phyloP scores from a whole-genome alignment of 257 asterid species.

The Nyctanthes arbortristis region DNA sequence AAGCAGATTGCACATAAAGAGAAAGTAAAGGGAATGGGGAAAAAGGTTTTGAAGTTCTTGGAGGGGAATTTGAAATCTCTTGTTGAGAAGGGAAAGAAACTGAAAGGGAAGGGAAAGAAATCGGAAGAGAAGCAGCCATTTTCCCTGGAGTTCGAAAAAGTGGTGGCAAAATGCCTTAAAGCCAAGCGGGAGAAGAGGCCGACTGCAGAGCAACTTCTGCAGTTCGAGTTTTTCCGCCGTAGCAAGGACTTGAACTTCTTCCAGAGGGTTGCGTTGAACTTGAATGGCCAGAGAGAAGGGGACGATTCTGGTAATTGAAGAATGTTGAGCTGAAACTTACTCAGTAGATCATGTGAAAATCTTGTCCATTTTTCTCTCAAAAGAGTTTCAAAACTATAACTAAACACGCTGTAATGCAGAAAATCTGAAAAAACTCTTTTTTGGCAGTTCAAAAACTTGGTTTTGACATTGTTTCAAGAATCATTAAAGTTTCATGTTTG shows the following conservation, averaged over 20 bases:
- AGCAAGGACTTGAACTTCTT: slow-evolving; percentile 1
- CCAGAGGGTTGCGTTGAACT: neutral
- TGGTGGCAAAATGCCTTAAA: neutral
- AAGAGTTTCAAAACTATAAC: neutral
- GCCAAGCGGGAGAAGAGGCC: neutral
- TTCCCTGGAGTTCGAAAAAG: neutral
- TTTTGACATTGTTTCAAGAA: neutral
- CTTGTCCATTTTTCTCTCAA: neutral
- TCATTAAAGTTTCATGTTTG: no score
- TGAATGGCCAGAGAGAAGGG: neutral
- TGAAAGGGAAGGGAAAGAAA: no score
- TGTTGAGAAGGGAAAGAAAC: neutral
- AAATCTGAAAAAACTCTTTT: neutral
- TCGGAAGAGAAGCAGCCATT: neutral
- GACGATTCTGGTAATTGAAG: neutral
- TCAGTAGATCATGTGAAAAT: neutral
- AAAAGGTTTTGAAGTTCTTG: neutral
- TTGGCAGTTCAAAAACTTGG: neutral
- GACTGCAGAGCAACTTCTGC: neutral
- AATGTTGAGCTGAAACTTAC: neutral
- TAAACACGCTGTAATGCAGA: neutral
- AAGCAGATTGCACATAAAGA: neutral
- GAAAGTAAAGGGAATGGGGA: neutral
- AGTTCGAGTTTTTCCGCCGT: neutral
- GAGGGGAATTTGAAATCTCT: neutral